Evolutionary conservation across 768 basidiomycete species (phyloP), one percentile per base, ranked within the genome.

Genomic region (Podaxis carcinomalis): DNA sequence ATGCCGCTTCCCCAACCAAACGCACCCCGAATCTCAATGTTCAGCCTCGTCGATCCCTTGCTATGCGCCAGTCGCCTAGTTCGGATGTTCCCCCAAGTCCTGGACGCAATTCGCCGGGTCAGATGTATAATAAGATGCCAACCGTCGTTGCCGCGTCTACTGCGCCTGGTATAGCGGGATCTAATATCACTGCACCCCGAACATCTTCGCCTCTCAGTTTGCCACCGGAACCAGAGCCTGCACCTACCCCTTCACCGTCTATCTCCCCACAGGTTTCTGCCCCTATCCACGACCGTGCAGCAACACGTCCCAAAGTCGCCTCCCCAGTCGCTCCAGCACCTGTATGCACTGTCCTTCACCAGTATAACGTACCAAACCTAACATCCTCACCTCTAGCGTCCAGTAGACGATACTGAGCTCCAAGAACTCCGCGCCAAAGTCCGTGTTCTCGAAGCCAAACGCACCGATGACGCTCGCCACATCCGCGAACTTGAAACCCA

Each of bases 391-490:
- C n/a, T 11, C 63, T 63, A 66, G 42, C 70, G 65, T 21, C 61
- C 63, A 53, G 72, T 66, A 60, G 84, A 88, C 63, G 88, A 87
- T 59, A 72, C 80, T 56, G 88, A 90, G 67, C 72, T 85, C 19
- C 88, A 95, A 73, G 93, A 95, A 72, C 77, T 95, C 53, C 85
- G 88, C 44, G 88, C 89, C 28, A 93, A 92, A 72, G 79, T 92
- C 28, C 86, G 92, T 23, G 86, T 95, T 4, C 77, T 97, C 28
- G 97, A 99, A 75, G 84, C 84, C 7, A 89, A 93, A 68, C 89
- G 93, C 14, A 82, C 87, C 0, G 95, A 98, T 56, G 95, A 98
- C 68, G 80, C 90, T 0, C 87, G 92, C 16, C 87, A 86, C 63
- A 78, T 98, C 36, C 88, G 90, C 52, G 88, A 90, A 68, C 85